Evolutionary conservation across 2,329 filamentous ascomycete genomes (phyloP).

Genomic region (Nemania sp.): DNA sequence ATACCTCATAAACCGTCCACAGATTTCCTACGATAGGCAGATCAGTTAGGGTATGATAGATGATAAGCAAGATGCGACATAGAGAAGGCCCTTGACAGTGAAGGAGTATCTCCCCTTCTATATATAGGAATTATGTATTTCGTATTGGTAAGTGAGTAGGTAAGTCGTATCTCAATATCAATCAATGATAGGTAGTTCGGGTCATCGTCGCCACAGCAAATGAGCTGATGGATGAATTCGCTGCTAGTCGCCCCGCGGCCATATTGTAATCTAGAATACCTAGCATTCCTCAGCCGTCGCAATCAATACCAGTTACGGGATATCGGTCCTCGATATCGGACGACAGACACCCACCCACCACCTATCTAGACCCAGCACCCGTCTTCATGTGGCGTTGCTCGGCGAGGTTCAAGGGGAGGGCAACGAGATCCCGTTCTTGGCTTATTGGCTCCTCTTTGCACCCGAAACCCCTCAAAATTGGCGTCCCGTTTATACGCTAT

Average conservation of each 20-base stretch:
- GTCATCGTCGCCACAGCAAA: constrained; percentile 17
- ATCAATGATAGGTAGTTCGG: neutral
- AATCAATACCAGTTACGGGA: constrained; percentile 11
- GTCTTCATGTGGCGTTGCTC: constrained; percentile 14
- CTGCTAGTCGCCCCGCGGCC: constrained; percentile 5
- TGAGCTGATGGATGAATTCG: neutral
- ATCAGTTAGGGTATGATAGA: neutral
- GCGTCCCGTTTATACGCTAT: neutral
- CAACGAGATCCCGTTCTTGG: constrained; percentile 13
- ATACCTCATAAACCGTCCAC: constrained; percentile 29
- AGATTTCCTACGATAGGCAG: constrained; percentile 1
- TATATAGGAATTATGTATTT: no score
- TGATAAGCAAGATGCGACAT: no score
- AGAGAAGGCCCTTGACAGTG: neutral
- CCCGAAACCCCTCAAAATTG: constrained; percentile 18
- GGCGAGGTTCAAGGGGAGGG: neutral
- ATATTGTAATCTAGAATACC: neutral
- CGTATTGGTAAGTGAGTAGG: neutral
- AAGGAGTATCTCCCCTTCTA: neutral
- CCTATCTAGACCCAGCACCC: constrained; percentile 1
- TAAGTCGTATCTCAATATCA: neutral
- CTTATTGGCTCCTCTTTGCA: constrained; percentile 13
- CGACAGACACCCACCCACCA: neutral
- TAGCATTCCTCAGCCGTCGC: constrained; percentile 8
- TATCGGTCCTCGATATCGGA: constrained; percentile 7